Base-by-base conservation (phyloP, 1,284 basidiomycete genomes). In the Cronartium ribicola region DNA sequence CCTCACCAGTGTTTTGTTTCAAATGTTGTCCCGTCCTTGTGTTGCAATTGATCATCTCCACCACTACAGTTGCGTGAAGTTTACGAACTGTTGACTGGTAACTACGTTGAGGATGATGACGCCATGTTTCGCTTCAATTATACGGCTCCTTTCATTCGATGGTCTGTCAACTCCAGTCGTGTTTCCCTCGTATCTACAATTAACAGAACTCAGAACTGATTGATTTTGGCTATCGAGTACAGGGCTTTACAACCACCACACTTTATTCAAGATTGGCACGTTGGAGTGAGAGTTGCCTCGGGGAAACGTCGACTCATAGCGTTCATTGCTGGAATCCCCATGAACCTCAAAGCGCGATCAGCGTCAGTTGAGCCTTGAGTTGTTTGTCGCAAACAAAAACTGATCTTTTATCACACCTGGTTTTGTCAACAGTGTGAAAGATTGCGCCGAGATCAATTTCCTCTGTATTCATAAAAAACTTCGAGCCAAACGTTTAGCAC, bases 391-490 rank as follows among this genome's bases (percentile, higher is more conserved):
- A 14, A 14, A 6, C 48, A 17, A 20, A 51, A 5, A 51, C 29
- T 29, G 29, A 29, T 29, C 29, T 29, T 29, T 29, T 29, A 29
- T 29, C 29, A 43, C 44, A 14, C 22, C 22, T 51, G 17, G 17
- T 51, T 51, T 22, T 13, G 20, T 67, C 4, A 13, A 1, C 77
- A 95, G 92, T 73, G 83, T 84, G 7, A 85, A 96, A 79, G 83
- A 83, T 55, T 86, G 88, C 44, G 88, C 89, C 79, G 96, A 98
- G 83, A 95, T 99, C 84, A 98, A 99, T 83, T 98, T 94, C 82
- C 88, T 99, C 66, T 97, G 94, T 79, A 89, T 98, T 3, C 95
- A 98, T 86, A 99, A 99, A 84, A 97, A 97, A 82, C 84, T 98
- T 63, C 89, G 96, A 13, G 91, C 92, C 5, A 98, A 98, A 82